Evolutionary conservation across 495 filamentous ascomycete species (phyloP), one percentile per base, ranked within the genome.

Genomic region (Eremomyces bilateralis): DNA sequence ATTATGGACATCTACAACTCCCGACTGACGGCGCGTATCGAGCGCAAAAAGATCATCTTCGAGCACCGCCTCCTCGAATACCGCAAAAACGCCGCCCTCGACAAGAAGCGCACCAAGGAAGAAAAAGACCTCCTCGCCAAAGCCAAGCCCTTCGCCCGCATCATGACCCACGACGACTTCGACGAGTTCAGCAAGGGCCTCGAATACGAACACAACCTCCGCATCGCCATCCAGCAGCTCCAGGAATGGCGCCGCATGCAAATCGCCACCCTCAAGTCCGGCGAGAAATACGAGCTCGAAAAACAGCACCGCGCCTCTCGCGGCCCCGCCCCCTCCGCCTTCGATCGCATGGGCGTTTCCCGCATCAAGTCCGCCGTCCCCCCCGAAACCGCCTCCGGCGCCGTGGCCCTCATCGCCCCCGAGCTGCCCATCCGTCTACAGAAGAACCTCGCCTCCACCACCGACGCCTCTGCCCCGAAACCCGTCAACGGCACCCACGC

Each of bases 1-100:
- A 82, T 99, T 2, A 94, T 99, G 65, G 83, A 93, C 42, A 94
- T 99, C 36, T 99, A 99, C 57, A 95, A 95, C 48, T 75, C 79
- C 18, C 76, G 84, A 12, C 60, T 99, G 17, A 92, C 82, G 4
- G 74, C 80, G 28, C 71, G 88, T 21, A 84, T 78, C n/a, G 84
- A 95, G 47, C 67, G 88, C 28, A 99, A 99, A 53, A 90, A 84
- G 56, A 73, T 93, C 15, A 79, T 99, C 29, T 94, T 95, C 51
- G 81, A 95, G 48, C 88, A 99, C 50, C 73, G 73, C 36, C 59
- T 99, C 18, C 62, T 99, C 1, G 83, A 99, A 33, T 95, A 95
- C 49, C 59, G 79, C 33, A 85, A 91, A 51, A 91, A 88, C 46
- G 73, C 61, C 8, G 79, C 74, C 18, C 44, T 70, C 0, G 88